Evolutionary conservation across 345 rosid genomes (phyloP).

Genomic region (Cardiospermum halicacabum): DNA sequence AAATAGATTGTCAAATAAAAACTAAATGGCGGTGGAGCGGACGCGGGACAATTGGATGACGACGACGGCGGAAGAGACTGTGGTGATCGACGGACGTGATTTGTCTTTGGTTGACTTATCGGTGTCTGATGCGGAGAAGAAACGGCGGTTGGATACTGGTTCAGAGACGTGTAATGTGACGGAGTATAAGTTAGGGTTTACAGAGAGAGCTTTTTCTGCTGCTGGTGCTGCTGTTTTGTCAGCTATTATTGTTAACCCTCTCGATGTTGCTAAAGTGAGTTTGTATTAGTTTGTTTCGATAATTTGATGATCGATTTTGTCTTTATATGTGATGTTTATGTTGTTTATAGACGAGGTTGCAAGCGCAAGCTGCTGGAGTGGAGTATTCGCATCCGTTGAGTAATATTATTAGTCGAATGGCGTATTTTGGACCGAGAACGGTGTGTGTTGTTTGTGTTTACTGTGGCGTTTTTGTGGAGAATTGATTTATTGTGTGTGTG

Average conservation of each 20-base stretch:
- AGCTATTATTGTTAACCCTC: constrained; percentile 84
- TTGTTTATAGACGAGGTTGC: constrained; percentile 71
- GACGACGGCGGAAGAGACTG: background rate
- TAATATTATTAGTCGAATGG: constrained; percentile 72
- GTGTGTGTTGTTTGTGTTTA: constrained; percentile 42
- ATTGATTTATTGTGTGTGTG: background rate
- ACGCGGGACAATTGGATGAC: constrained; percentile 12
- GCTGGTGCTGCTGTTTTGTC: constrained; percentile 94
- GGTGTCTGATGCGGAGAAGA: constrained; percentile 17
- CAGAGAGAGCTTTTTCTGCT: constrained; percentile 74
- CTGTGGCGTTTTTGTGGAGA: background rate
- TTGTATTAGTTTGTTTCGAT: background rate
- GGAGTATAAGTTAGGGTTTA: constrained; percentile 50
- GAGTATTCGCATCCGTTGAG: constrained; percentile 90
- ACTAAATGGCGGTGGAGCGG: constrained; percentile 15
- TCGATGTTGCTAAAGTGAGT: constrained; percentile 81
- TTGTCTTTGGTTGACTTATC: constrained; percentile 19
- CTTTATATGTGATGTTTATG: background rate
- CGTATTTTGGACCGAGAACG: constrained; percentile 88
- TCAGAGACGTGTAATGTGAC: constrained; percentile 20
- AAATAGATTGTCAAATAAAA: constrained; percentile 24
- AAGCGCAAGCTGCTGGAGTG: constrained; percentile 96
- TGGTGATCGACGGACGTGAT: constrained; percentile 15
- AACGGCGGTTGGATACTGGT: constrained; percentile 18
- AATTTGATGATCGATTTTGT: background rate